Conservation (phyloP, 768 basidiomycete genomes). For the Auricularia cornea region DNA sequence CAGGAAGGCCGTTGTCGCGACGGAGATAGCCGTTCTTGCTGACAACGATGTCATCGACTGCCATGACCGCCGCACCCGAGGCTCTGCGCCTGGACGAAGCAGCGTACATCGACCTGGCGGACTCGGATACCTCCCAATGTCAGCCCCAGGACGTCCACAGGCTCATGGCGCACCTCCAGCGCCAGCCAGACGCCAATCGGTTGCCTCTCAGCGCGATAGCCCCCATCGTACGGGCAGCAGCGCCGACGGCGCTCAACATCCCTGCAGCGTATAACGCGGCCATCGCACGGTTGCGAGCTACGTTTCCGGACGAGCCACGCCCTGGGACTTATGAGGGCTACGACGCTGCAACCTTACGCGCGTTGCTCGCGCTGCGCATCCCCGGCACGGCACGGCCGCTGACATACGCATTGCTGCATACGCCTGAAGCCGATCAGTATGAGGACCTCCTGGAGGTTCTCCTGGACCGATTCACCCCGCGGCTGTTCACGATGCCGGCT, state of each 20-base stretch:
- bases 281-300: background rate
- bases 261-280: background rate
- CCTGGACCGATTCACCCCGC: conserved; percentile 61
- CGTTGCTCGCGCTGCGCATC: background rate
- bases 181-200: background rate
- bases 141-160: too few species aligned
- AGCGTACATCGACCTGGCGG: too few species aligned
- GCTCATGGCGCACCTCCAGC: background rate
- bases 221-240: background rate
- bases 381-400: background rate
- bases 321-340: background rate
- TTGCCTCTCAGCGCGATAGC: background rate
- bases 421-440: conserved; percentile 34
- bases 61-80: too few species aligned
- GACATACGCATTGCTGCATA: background rate
- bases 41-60: too few species aligned
- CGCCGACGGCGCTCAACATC: background rate
- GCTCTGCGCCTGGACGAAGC: too few species aligned
- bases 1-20: too few species aligned
- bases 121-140: too few species aligned
- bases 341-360: background rate
- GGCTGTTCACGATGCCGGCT: conserved; percentile 60
- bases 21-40: too few species aligned
- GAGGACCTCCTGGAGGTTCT: conserved; percentile 44
- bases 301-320: background rate